phyloP scores from a whole-genome alignment of 805 yeast species.

The Starmerella ratchasimensis region DNA sequence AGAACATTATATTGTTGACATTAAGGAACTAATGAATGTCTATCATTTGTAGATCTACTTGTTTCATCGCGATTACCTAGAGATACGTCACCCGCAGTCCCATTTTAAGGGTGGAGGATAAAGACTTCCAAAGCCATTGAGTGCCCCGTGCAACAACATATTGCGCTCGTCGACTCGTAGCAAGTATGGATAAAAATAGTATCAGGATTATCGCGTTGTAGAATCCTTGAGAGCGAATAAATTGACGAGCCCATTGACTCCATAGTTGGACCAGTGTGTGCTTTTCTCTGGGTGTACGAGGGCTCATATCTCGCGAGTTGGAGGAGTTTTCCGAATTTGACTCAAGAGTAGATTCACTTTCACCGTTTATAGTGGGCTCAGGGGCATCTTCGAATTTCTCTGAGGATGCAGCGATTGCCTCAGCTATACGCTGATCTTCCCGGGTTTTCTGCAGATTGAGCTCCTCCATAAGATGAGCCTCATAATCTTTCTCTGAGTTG shows the following conservation, averaged over 20 bases:
- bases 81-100: conserved; percentile 16
- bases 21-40: no score
- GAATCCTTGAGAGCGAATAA: conserved; percentile 14
- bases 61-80: conserved; percentile 1
- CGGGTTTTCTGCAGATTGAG: not conserved
- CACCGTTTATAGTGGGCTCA: no score
- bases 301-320: no score
- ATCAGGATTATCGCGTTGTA: conserved; percentile 8
- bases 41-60: no score
- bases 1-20: no score
- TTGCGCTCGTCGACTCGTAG: conserved; percentile 6
- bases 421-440: conserved; percentile 5
- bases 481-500: conserved; percentile 3
- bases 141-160: conserved; percentile 1
- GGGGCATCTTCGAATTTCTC: no score
- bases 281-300: no score
- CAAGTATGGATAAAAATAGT: conserved; percentile 5
- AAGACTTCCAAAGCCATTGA: conserved; percentile 12
- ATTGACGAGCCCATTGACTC: conserved; percentile 9
- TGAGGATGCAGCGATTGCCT: not conserved
- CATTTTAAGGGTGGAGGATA: conserved; percentile 10
- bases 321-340: no score
- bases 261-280: conserved; percentile 8
- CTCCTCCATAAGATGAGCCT: not conserved
- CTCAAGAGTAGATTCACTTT: no score